Percentiles rank a stretch among this genome's conserved stretches.
Evolutionary conservation across 2,329 filamentous ascomycete genomes (phyloP).

Genomic region (Xylariaceae sp.): DNA sequence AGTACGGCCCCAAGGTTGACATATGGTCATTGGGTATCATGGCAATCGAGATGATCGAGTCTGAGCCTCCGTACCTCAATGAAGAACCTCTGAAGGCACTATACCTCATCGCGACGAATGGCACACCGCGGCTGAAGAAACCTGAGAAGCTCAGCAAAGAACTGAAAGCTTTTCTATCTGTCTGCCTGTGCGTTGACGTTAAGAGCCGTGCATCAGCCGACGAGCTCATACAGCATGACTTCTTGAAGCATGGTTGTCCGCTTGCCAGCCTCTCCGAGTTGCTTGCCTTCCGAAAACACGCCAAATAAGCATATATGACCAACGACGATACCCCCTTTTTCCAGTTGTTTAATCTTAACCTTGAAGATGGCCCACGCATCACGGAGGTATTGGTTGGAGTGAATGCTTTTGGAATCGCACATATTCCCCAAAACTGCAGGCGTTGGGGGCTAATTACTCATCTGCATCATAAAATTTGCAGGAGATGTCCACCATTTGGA

Average conservation of each 20-base stretch:
- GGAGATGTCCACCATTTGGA: conserved; percentile 26
- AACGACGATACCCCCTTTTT: conserved; percentile 33
- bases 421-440: conserved; percentile 14
- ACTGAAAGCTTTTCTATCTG: conserved; percentile 93
- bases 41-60: conserved; percentile 99
- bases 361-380: conserved; percentile 5
- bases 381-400: conserved; percentile 14
- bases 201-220: conserved; percentile 89
- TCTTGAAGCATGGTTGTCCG: conserved; percentile 88
- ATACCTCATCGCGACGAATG: conserved; percentile 97
- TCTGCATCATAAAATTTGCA: conserved; percentile 29
- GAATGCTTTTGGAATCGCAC: conserved; percentile 24
- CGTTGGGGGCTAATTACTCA: conserved; percentile 24
- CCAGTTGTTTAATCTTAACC: conserved; percentile 27
- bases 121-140: conserved; percentile 95
- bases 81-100: conserved; percentile 97
- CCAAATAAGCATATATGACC: conserved; percentile 51
- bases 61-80: conserved; percentile 95
- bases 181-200: conserved; percentile 95
- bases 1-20: conserved; percentile 97
- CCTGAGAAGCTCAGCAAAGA: conserved; percentile 98
- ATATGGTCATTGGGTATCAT: conserved; percentile 99
- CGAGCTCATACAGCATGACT: conserved; percentile 89
- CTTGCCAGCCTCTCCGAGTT: conserved; percentile 82
- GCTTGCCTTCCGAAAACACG: conserved; percentile 80